These are phyloP conservation scores for Geum urbanum DNA, from an alignment of 306 rosid species.

Conservation along the genomic window DNA sequence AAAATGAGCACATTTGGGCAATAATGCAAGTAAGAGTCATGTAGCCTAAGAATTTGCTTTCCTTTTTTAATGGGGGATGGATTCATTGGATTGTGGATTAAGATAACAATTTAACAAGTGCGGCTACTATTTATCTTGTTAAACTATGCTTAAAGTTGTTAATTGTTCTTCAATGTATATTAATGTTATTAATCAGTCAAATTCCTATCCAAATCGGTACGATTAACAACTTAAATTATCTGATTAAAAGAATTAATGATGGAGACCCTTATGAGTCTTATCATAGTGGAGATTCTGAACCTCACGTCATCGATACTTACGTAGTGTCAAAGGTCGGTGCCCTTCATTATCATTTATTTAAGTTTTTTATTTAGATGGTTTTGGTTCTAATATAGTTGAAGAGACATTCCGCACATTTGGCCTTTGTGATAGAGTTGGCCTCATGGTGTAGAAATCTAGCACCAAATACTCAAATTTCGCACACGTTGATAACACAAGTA, in stretches of 20 bases:
- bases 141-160: neutral
- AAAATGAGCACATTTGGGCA: neutral
- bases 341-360: neutral
- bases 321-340: neutral
- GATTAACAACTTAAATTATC: neutral
- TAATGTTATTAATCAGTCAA: neutral
- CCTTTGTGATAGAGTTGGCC: no score
- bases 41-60: neutral
- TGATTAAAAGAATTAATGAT: neutral
- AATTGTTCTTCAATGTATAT: neutral
- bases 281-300: neutral
- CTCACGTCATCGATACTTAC: neutral
- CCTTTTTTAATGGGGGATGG: neutral
- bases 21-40: constrained; percentile 8
- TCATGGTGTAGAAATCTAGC: no score
- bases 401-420: no score
- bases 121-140: neutral
- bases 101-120: neutral
- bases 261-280: neutral
- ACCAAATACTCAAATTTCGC: no score
- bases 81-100: neutral
- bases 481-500: no score
- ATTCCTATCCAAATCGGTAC: neutral
- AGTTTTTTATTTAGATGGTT: neutral
- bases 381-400: neutral